phyloP scores from a whole-genome alignment of 2,329 filamentous ascomycete species.

The Cladosporium austrohemisphaericum region DNA sequence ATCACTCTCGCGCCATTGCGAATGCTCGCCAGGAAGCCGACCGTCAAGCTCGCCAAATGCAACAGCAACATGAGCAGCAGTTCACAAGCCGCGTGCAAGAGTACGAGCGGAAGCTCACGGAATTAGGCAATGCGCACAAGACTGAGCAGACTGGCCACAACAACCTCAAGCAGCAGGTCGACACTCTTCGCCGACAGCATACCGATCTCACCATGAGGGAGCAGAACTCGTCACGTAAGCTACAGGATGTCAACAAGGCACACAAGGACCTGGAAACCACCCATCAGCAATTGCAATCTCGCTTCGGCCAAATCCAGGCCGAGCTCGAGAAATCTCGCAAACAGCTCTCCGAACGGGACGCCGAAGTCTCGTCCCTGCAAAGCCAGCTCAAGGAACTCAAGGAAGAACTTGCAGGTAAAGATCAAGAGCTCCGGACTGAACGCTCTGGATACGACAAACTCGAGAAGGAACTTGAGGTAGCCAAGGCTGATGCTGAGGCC shows the following conservation, averaged over 20 bases:
- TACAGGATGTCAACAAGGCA: slow-evolving; percentile 24
- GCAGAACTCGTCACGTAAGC: slow-evolving; percentile 18
- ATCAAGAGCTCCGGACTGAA: slow-evolving; percentile 32
- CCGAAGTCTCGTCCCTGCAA: slow-evolving; percentile 24
- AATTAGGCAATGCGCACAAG: slow-evolving; percentile 30
- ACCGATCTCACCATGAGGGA: slow-evolving; percentile 2
- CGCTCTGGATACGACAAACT: slow-evolving; percentile 29
- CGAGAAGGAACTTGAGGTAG: slow-evolving; percentile 28
- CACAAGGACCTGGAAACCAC: slow-evolving; percentile 18
- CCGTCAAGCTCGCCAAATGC: slow-evolving; percentile 19
- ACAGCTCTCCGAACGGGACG: slow-evolving; percentile 43
- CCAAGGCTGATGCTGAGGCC: slow-evolving; percentile 19
- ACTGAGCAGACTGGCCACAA: slow-evolving; percentile 28
- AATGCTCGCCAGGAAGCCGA: slow-evolving; percentile 27
- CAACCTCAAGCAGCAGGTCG: slow-evolving; percentile 32
- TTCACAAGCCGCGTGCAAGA: slow-evolving; percentile 24
- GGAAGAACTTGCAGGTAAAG: slow-evolving; percentile 27
- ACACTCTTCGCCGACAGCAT: slow-evolving; percentile 18
- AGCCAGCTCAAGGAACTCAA: slow-evolving; percentile 24
- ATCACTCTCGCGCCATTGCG: slow-evolving; percentile 34
- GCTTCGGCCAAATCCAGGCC: slow-evolving; percentile 19
- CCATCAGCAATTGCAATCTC: slow-evolving; percentile 17
- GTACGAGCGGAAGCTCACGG: slow-evolving; percentile 26
- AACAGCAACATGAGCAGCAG: slow-evolving; percentile 22
- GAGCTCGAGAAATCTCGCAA: slow-evolving; percentile 23